Percentiles rank a stretch among this genome's conserved stretches.
Conservation (phyloP, 1,284 basidiomycete species). For the Ganoderma resinaceum region DNA sequence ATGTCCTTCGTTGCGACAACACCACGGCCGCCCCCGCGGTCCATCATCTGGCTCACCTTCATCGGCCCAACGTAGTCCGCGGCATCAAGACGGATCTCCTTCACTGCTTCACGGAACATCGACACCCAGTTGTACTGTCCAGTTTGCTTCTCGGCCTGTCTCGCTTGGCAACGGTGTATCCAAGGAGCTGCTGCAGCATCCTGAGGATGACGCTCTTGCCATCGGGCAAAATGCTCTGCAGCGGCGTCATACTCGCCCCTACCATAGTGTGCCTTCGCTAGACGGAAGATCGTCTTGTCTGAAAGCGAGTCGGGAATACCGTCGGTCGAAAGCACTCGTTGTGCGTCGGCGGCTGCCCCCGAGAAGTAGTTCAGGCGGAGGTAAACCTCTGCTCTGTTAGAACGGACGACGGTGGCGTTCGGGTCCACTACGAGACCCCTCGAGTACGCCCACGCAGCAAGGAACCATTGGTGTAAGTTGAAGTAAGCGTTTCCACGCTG, state of each 20-base stretch:
- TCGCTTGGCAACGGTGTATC: conserved; percentile 22
- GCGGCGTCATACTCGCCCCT: conserved; percentile 25
- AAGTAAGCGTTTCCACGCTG: conserved; percentile 27
- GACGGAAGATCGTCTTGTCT: conserved; percentile 20
- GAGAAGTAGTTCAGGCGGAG: conserved; percentile 32
- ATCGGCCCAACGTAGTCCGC: conserved; percentile 31
- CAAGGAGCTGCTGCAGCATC: conserved; percentile 21
- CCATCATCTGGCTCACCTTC: conserved; percentile 18
- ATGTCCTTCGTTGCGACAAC: conserved; percentile 26
- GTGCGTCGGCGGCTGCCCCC: conserved; percentile 34
- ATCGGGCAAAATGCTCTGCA: conserved; percentile 18
- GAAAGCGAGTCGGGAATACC: not conserved
- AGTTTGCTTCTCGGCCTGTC: conserved; percentile 19
- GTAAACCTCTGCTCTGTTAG: conserved; percentile 35
- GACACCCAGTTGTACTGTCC: conserved; percentile 30
- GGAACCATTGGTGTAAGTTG: conserved; percentile 32
- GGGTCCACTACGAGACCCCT: conserved; percentile 29
- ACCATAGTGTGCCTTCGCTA: conserved; percentile 25
- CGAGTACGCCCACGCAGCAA: conserved; percentile 36
- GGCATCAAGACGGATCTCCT: conserved; percentile 26
- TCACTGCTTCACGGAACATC: conserved; percentile 23
- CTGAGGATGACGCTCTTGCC: conserved; percentile 16
- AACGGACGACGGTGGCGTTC: conserved; percentile 20
- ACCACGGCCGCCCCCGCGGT: conserved; percentile 33
- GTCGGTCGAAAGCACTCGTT: conserved; percentile 19